Evolutionary conservation across 2,329 filamentous ascomycete species (phyloP).

Genomic region (Colletotrichum tanaceti): DNA sequence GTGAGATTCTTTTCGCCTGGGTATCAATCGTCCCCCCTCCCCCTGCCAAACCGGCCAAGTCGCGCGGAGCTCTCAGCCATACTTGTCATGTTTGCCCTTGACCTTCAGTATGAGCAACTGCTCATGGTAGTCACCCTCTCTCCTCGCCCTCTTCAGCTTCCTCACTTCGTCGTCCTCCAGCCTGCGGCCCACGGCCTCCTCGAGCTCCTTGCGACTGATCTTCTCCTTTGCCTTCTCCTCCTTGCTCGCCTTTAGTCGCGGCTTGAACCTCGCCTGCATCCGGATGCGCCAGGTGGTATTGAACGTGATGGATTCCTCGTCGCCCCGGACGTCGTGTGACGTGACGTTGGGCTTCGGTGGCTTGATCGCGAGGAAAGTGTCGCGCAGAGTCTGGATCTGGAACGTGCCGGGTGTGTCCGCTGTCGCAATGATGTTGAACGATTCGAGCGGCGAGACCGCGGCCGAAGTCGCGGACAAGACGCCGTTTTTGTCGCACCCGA

Average conservation of each 20-base stretch:
- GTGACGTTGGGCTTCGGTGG: constrained; percentile 62
- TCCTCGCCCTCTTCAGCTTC: constrained; percentile 82
- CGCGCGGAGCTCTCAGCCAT: constrained; percentile 48
- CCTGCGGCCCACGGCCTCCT: constrained; percentile 79
- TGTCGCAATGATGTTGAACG: constrained; percentile 75
- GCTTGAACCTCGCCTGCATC: constrained; percentile 97
- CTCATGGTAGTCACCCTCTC: constrained; percentile 92
- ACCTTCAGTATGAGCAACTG: constrained; percentile 86
- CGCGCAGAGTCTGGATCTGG: constrained; percentile 77
- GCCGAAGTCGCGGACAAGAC: constrained; percentile 80
- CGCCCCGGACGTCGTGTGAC: constrained; percentile 77
- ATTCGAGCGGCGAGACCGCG: constrained; percentile 86
- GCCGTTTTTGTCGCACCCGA: constrained; percentile 87
- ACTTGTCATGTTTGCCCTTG: constrained; percentile 95
- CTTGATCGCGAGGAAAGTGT: constrained; percentile 75
- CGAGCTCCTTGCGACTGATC: constrained; percentile 86
- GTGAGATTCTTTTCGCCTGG: constrained; percentile 22
- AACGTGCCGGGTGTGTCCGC: constrained; percentile 77
- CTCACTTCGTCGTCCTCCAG: constrained; percentile 89
- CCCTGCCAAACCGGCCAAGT: neutral
- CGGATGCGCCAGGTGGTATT: constrained; percentile 82
- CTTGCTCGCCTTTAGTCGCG: constrained; percentile 79
- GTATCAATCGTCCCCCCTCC: constrained; percentile 25
- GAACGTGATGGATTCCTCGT: constrained; percentile 75
- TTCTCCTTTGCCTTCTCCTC: constrained; percentile 87